Evolutionary conservation across 2,329 filamentous ascomycete species (phyloP), one percentile per base, ranked within the genome.

Genomic region (Alternaria ventricosa): DNA sequence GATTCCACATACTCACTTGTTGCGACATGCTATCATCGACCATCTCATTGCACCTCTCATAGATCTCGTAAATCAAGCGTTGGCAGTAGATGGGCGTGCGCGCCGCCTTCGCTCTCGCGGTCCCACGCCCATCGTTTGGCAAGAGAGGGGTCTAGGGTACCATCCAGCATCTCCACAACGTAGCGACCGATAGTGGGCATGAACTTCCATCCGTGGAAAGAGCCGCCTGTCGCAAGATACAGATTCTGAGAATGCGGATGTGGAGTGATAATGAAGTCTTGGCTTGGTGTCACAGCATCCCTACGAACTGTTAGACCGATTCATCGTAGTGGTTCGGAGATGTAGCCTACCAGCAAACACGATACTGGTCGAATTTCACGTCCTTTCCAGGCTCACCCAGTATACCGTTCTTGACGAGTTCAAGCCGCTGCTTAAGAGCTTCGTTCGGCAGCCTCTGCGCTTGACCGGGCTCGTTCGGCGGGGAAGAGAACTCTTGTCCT

Each of bases 281-380:
- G 36, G 5, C 4, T 11, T 18, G 36, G 36, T 41, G 36, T 41
- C n/a, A 41, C 36, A 3, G 36, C 36, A 41, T 41, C 36, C n/a
- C 36, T 41, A 41, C 2, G 6, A 1, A 11, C 2, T 10, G 2
- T 41, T 3, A 41, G 36, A 4, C 9, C n/a, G 15, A 3, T 41
- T 1, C 4, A 1, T 41, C n/a, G 3, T 10, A 4, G 5, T 41
- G 8, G 15, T 10, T 41, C 3, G 1, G 15, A 1, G 4, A 4
- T 9, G 33, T 4, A 6, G 3, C 36, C 6, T 3, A 22, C 18
- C 43, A 45, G 12, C 18, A 45, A 1, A 45, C n/a, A 22, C n/a
- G n/a, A 10, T 50, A 22, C 18, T 50, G n/a, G 10, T 50, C n/a
- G 4, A 20, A 50, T 8, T 20, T 20, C 1, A 30, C n/a, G 3